phyloP scores from a whole-genome alignment of 2,329 filamentous ascomycete genomes.

The Pseudogymnoascus sp. region DNA sequence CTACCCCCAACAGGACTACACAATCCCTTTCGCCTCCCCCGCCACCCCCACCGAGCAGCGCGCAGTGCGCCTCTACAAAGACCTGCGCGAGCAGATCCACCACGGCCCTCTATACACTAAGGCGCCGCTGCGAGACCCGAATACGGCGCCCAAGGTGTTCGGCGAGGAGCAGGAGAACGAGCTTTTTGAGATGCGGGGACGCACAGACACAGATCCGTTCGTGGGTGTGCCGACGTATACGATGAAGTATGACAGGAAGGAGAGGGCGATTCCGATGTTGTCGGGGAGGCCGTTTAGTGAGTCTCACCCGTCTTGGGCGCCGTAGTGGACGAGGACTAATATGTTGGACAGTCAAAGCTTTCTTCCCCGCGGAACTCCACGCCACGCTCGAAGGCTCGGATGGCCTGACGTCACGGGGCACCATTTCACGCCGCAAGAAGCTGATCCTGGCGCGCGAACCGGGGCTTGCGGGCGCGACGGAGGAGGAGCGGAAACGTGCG shows the following conservation, averaged over 20 bases:
- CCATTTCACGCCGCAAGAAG: constrained; percentile 24
- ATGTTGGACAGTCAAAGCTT: constrained; percentile 37
- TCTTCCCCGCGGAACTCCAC: constrained; percentile 52
- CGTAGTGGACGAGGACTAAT: constrained; percentile 11
- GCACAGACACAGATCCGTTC: constrained; percentile 47
- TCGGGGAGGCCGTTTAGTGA: constrained; percentile 45
- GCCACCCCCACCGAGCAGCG: constrained; percentile 36
- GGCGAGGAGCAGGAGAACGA: constrained; percentile 31
- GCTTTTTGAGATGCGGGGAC: constrained; percentile 19
- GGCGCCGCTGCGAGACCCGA: constrained; percentile 21
- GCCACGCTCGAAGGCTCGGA: constrained; percentile 37
- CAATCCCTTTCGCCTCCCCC: constrained; percentile 30
- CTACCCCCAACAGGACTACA: constrained; percentile 20
- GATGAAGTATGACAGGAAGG: constrained; percentile 47
- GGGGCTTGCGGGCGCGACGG: constrained; percentile 9
- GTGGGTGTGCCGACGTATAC: constrained; percentile 52
- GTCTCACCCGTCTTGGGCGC: constrained; percentile 18
- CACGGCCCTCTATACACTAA: constrained; percentile 48
- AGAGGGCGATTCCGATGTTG: constrained; percentile 44
- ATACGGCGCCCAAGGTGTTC: constrained; percentile 34
- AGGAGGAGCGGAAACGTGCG: constrained; percentile 25
- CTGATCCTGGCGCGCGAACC: constrained; percentile 20
- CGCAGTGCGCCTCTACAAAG: constrained; percentile 41
- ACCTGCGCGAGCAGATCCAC: constrained; percentile 45
- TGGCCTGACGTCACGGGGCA: constrained; percentile 17